These are phyloP conservation scores for Colletotrichum lini DNA, from an alignment of 2,329 filamentous ascomycete genomes.

Conservation along the genomic window DNA sequence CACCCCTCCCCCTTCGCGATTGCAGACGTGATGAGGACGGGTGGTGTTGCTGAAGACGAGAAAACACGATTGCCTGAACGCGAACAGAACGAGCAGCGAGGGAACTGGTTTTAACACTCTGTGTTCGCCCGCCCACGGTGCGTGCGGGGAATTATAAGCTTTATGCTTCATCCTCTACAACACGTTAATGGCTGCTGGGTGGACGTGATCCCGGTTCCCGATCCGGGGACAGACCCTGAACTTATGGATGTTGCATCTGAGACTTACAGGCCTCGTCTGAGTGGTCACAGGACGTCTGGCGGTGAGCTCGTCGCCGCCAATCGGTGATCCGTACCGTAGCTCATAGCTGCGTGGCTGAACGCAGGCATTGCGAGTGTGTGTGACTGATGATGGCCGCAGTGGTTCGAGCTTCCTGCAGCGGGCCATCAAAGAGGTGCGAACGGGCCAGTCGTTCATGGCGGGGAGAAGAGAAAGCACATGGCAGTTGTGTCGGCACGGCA, in stretches of 20 bases:
- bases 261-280: neutral
- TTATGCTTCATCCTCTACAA: too few relatives aligned
- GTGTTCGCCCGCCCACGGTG: neutral
- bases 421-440: neutral
- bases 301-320: neutral
- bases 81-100: too few relatives aligned
- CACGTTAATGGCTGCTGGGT: too few relatives aligned
- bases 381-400: neutral
- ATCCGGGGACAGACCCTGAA: neutral
- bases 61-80: too few relatives aligned
- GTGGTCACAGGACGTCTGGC: neutral
- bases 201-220: neutral
- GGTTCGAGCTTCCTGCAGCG: neutral
- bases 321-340: neutral
- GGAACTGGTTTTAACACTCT: neutral
- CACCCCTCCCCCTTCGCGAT: too few relatives aligned
- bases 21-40: too few relatives aligned
- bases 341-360: neutral
- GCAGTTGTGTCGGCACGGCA: too few relatives aligned
- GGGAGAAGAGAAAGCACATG: neutral
- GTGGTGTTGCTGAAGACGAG: neutral
- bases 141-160: slow-evolving; percentile 21
- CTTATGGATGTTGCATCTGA: neutral
- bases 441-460: neutral
- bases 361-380: neutral